Evolutionary conservation across 805 yeast genomes (phyloP), one percentile per base, ranked within the genome.

Genomic region (Kodamaea hsintzibuensis): DNA sequence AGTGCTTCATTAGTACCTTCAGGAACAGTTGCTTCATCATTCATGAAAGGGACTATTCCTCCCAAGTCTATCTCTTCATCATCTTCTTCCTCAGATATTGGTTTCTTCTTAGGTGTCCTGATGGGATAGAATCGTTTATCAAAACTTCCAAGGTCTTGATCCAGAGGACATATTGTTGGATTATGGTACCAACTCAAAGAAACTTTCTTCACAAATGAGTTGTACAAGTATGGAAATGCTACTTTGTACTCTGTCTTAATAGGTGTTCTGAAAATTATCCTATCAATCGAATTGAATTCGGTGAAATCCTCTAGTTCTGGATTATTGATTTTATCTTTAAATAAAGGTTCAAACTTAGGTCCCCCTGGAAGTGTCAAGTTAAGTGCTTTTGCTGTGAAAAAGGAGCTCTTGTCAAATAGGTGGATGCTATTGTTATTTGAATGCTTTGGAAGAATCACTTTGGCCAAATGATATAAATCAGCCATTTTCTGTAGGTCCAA

Each of bases 321-420:
- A 25, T 79, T 78, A 60, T 84, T 84, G 39, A 77, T 73, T 48
- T 66, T 66, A 50, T 86, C 89, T 56, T 85, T 84, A 70, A 78
- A 83, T 13, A 92, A 70, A 0, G 96, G 96, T 71, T 92, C 98
- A 69, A 91, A 95, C 65, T 88, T 89, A 10, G 99, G 98, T 0
- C 99, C 99, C 10, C 97, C 97, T 0, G 98, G 97, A 35, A 95
- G 77, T 1, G 96, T 87, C 45, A 86, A 79, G 63, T 92, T 91
- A 49, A 95, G 77, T 7, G 96, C 93, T 65, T 95, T 95, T 0
- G 98, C 96, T 0, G 97, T 92, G 67, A 87, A 82, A 59, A 95
- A 89, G 0, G 97, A 79, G 52, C 86, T 79, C 54, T 83, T 83
- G 61, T 92, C 91, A 66, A 92, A 93, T 40, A 91, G 70, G 25